phyloP scores from a whole-genome alignment of 345 rosid species.

The Eucalyptus pauciflora region DNA sequence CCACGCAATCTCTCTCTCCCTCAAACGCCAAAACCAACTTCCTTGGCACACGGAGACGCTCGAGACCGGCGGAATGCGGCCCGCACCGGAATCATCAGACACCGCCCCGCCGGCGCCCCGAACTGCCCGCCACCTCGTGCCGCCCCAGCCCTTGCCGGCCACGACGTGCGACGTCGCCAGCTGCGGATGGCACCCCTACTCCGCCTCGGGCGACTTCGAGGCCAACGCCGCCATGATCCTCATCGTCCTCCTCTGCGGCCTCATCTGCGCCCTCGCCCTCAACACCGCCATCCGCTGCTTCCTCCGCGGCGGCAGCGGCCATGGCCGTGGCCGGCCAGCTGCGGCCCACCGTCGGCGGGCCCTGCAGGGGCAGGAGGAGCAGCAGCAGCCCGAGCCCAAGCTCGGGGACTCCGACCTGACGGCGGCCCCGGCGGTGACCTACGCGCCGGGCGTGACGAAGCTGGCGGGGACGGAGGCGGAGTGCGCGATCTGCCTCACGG shows the following conservation, averaged over 20 bases:
- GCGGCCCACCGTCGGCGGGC: neutral
- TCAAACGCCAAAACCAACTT: neutral
- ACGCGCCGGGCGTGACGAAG: constrained; percentile 17
- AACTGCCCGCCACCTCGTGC: neutral
- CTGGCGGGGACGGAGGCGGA: constrained; percentile 44
- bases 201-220: constrained; percentile 23
- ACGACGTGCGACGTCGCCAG: constrained; percentile 7
- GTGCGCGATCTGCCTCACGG: constrained; percentile 59
- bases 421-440: neutral
- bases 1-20: neutral
- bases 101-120: neutral
- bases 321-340: neutral
- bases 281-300: constrained; percentile 60
- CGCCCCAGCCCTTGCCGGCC: constrained; percentile 3
- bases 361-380: neutral
- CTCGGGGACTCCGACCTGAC: neutral
- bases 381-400: neutral
- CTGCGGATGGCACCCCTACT: constrained; percentile 30
- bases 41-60: neutral
- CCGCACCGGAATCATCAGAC: neutral
- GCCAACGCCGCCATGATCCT: constrained; percentile 34
- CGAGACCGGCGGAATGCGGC: neutral
- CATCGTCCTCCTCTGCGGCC: constrained; percentile 45
- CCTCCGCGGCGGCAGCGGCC: neutral
- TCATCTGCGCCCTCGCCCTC: constrained; percentile 49